Percentiles rank a stretch among this genome's conserved stretches.
phyloP scores from a whole-genome alignment of 2,329 filamentous ascomycete species.

The Neonectria sp. region DNA sequence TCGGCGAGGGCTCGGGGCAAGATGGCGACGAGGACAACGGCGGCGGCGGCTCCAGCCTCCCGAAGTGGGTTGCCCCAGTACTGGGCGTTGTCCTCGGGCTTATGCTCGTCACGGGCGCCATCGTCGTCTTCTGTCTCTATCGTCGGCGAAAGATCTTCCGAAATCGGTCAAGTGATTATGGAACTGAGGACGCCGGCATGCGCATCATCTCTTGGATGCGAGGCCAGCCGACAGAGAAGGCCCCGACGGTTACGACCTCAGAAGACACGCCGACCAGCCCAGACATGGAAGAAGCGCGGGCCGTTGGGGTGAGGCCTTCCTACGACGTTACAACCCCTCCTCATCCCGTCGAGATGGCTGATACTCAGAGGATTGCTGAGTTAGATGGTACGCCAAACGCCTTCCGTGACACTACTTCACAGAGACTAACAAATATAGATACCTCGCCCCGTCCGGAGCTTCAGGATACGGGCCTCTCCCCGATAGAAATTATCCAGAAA shows the following conservation, averaged over 20 bases:
- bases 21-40: conserved; percentile 39
- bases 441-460: conserved; percentile 63
- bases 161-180: conserved; percentile 54
- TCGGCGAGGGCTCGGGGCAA: conserved; percentile 27
- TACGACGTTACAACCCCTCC: conserved; percentile 31
- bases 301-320: conserved; percentile 22
- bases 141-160: conserved; percentile 63
- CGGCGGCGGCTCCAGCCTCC: conserved; percentile 58
- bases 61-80: conserved; percentile 73
- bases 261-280: conserved; percentile 58
- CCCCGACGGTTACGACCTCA: conserved; percentile 60
- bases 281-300: conserved; percentile 56
- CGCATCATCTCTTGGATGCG: conserved; percentile 69
- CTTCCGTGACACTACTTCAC: neutral
- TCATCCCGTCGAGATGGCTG: conserved; percentile 57
- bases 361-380: conserved; percentile 60
- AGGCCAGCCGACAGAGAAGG: conserved; percentile 61
- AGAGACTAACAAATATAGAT: conserved; percentile 50
- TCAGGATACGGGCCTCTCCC: conserved; percentile 58
- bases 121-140: conserved; percentile 68
- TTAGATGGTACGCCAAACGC: conserved; percentile 58
- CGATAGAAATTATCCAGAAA: conserved; percentile 57
- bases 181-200: conserved; percentile 62
- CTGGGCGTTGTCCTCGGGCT: conserved; percentile 74
- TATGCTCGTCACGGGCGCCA: conserved; percentile 66